These are phyloP conservation scores for Basidiobolus meristosporus DNA, from an alignment of 371 early-diverging fungal species.

Conservation along the genomic window DNA sequence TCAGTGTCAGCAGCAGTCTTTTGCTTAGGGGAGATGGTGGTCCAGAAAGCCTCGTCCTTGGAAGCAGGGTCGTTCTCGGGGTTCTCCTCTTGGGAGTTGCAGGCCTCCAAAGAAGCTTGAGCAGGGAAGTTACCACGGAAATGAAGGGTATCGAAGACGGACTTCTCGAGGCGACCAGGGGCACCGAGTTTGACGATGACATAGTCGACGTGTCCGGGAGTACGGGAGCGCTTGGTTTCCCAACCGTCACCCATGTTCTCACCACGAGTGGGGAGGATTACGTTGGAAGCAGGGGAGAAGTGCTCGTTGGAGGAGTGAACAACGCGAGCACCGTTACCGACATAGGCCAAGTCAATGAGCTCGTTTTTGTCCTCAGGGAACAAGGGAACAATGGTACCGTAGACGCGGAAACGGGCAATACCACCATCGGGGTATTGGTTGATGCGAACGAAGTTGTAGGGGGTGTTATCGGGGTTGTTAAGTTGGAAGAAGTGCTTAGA, in stretches of 20 bases:
- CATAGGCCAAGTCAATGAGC: too few relatives aligned
- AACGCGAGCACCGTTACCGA: constrained; percentile 52
- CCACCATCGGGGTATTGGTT: too few relatives aligned
- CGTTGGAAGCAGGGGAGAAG: constrained; percentile 47
- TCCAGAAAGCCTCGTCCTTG: too few relatives aligned
- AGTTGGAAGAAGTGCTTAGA: constrained; percentile 48
- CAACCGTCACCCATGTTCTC: constrained; percentile 54
- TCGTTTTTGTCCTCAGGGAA: constrained; percentile 24
- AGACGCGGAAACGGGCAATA: constrained; percentile 57
- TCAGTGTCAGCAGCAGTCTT: too few relatives aligned
- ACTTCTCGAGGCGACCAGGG: constrained; percentile 41
- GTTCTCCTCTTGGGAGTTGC: constrained; percentile 10
- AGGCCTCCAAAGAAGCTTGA: constrained; percentile 46
- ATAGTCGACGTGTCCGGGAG: constrained; percentile 42
- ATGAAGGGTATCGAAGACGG: constrained; percentile 65
- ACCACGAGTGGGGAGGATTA: constrained; percentile 58
- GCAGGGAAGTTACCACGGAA: constrained; percentile 78
- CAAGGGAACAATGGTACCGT: constrained; percentile 55
- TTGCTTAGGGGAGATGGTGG: too few relatives aligned
- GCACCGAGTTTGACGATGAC: constrained; percentile 48
- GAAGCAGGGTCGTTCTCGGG: too few relatives aligned
- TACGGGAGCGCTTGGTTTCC: constrained; percentile 51
- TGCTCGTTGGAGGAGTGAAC: constrained; percentile 52
- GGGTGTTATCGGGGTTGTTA: constrained; percentile 15
- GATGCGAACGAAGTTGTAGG: too few relatives aligned